Conservation (phyloP, 1,284 basidiomycete species). For the Heterobasidion parviporum region DNA sequence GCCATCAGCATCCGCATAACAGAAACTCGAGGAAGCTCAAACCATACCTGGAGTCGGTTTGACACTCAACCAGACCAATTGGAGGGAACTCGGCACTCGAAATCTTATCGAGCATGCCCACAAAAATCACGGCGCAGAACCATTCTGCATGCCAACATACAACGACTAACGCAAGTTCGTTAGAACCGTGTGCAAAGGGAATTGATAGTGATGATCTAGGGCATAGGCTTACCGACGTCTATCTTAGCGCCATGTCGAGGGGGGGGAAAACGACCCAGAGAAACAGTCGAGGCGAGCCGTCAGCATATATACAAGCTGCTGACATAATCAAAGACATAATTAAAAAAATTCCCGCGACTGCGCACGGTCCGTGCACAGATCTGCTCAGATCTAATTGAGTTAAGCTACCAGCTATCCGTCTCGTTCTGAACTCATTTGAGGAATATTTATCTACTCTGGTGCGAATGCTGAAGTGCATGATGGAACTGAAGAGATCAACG, state of each 20-base stretch:
- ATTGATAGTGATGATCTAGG: neutral
- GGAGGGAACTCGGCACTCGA: neutral
- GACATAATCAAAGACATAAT: neutral
- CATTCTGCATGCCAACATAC: neutral
- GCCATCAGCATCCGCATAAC: too few species aligned
- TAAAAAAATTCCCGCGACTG: neutral
- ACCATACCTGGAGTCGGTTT: neutral
- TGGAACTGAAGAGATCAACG: too few species aligned
- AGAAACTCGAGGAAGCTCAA: too few species aligned
- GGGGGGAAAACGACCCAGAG: neutral
- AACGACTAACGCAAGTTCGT: neutral
- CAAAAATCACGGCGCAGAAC: neutral
- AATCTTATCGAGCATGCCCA: neutral
- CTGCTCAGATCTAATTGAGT: too few species aligned
- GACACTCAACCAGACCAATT: neutral
- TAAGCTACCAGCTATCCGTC: too few species aligned
- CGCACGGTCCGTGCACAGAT: neutral
- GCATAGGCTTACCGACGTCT: neutral
- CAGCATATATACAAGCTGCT: neutral
- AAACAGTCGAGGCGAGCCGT: neutral
- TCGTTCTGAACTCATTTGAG: too few species aligned
- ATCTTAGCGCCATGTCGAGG: neutral
- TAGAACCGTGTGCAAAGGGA: neutral
- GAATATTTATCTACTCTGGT: too few species aligned
- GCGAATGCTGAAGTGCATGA: too few species aligned